These are phyloP conservation scores for Potentilla sterilis DNA, from an alignment of 306 rosid species.

Conservation along the genomic window DNA sequence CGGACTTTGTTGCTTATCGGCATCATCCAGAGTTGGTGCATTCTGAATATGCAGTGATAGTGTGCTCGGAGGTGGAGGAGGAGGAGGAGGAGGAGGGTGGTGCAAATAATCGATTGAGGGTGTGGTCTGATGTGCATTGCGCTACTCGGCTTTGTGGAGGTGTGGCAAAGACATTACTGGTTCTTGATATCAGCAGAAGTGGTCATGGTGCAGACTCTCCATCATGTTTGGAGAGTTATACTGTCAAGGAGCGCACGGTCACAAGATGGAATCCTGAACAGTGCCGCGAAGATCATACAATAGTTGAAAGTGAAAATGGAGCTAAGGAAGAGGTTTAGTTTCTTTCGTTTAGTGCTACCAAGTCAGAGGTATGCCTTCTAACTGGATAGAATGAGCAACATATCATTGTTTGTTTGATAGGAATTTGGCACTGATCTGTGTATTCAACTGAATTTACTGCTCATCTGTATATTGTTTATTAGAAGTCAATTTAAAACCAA, in stretches of 20 bases:
- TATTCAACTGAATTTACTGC: background rate
- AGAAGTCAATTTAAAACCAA: background rate
- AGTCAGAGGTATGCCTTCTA: background rate
- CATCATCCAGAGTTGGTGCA: conserved; percentile 6
- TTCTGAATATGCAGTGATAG: background rate
- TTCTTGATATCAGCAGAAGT: background rate
- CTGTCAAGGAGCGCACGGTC: background rate
- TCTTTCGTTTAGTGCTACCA: background rate
- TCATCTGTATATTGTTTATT: background rate
- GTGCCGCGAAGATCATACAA: background rate
- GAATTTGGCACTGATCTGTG: background rate
- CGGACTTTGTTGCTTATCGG: background rate
- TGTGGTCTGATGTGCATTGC: conserved; percentile 9
- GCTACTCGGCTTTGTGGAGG: conserved; percentile 11
- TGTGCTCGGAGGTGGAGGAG: background rate
- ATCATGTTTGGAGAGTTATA: background rate
- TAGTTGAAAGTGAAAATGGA: background rate
- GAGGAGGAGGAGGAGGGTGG: background rate
- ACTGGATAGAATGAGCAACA: background rate
- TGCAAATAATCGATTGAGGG: background rate
- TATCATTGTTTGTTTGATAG: background rate
- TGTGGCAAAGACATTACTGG: background rate
- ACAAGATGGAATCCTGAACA: conserved; percentile 13
- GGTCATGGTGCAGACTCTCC: background rate
- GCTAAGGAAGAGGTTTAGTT: background rate